These are phyloP conservation scores for Coemansia sp. DNA, from an alignment of 192 early-diverging fungal genomes.

Conservation along the genomic window DNA sequence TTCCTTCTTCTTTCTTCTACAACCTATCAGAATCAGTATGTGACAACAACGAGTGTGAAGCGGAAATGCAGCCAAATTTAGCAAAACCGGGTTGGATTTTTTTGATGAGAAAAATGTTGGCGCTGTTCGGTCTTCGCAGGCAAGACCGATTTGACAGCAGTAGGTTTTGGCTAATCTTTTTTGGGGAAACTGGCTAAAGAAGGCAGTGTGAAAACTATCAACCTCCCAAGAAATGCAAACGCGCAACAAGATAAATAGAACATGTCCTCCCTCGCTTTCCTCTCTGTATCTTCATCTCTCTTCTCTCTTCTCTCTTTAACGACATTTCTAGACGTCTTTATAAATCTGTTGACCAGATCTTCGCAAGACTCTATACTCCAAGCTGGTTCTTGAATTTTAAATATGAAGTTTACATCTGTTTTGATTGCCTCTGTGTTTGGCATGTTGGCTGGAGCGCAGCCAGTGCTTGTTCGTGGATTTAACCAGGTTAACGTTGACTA, in stretches of 20 bases:
- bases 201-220: not conserved
- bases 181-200: not conserved
- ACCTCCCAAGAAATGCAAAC: not conserved
- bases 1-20: not conserved
- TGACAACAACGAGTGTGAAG: not conserved
- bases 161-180: not conserved
- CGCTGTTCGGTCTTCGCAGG: no score
- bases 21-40: not conserved
- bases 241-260: not conserved
- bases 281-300: constrained; percentile 3
- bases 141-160: no score
- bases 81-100: not conserved
- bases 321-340: not conserved
- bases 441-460: constrained; percentile 32
- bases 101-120: no score
- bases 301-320: constrained; percentile 10
- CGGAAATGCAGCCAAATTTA: not conserved
- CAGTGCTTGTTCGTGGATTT: constrained; percentile 18
- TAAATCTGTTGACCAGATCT: constrained; percentile 40
- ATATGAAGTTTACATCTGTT: constrained; percentile 40
- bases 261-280: not conserved
- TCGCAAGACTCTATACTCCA: not conserved
- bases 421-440: constrained; percentile 28
- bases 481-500: constrained; percentile 11
- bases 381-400: not conserved